These are phyloP conservation scores for Microdochium paspali DNA, from an alignment of 2,329 filamentous ascomycete species.

Conservation along the genomic window DNA sequence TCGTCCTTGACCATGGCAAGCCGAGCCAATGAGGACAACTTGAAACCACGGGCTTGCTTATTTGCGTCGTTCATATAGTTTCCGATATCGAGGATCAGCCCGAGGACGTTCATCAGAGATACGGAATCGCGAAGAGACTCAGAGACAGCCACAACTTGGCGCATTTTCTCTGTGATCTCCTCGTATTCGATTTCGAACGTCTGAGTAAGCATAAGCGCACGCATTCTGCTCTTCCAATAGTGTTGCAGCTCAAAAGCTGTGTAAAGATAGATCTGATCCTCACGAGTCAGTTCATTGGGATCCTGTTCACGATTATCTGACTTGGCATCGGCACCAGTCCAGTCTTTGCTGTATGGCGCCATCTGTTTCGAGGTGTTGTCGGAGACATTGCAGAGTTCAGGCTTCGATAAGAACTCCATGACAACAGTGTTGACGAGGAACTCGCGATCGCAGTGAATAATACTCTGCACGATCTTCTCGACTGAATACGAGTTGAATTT, in stretches of 20 bases:
- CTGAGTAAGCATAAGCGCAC: constrained; percentile 75
- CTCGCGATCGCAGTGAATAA: constrained; percentile 88
- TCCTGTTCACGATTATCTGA: constrained; percentile 76
- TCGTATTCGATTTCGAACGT: constrained; percentile 86
- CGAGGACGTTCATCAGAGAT: constrained; percentile 89
- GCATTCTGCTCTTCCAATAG: constrained; percentile 98
- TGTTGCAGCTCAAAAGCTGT: constrained; percentile 92
- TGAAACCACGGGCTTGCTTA: constrained; percentile 97
- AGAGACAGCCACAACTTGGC: constrained; percentile 76
- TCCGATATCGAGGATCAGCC: constrained; percentile 92
- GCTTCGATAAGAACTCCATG: constrained; percentile 92
- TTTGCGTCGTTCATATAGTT: constrained; percentile 99
- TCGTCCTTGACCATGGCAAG: constrained; percentile 98
- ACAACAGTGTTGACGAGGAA: constrained; percentile 84
- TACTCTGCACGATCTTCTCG: constrained; percentile 82
- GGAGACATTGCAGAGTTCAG: constrained; percentile 84
- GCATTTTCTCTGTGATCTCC: constrained; percentile 76
- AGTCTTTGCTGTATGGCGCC: constrained; percentile 93
- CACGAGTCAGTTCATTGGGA: constrained; percentile 77
- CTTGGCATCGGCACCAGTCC: constrained; percentile 79
- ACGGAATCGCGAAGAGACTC: constrained; percentile 88
- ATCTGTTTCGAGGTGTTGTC: constrained; percentile 86
- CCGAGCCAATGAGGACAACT: constrained; percentile 85
- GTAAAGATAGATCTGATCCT: constrained; percentile 91
- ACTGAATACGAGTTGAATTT: constrained; percentile 82